These are phyloP conservation scores for Fusarium nygamai DNA, from an alignment of 2,329 filamentous ascomycete genomes.

Conservation along the genomic window DNA sequence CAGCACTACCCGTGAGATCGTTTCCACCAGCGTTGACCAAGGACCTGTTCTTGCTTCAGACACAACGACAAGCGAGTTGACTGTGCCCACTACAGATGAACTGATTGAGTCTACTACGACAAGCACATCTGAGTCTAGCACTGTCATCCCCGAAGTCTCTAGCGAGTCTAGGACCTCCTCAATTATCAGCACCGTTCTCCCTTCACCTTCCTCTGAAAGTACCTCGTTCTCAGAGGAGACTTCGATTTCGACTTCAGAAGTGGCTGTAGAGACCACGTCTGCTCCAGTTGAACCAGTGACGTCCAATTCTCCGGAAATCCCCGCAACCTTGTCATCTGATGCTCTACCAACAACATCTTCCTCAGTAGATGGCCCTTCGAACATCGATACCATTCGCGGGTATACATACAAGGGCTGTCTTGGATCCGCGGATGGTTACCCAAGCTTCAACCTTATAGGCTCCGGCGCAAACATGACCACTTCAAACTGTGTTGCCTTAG, in stretches of 20 bases:
- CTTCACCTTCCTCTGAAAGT: accelerated
- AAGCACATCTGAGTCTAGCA: neutral
- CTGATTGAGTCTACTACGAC: neutral
- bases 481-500: neutral
- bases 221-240: neutral
- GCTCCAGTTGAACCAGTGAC: neutral
- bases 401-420: neutral
- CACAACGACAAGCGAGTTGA: neutral
- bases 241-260: neutral
- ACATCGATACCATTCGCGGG: neutral
- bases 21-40: neutral
- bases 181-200: neutral
- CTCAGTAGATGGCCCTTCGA: neutral
- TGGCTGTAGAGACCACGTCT: neutral
- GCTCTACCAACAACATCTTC: neutral
- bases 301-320: neutral
- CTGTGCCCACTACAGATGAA: neutral
- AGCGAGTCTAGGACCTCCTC: neutral
- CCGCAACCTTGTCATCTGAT: neutral
- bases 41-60: neutral
- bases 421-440: neutral
- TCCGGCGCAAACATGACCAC: neutral
- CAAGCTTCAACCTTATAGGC: neutral
- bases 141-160: no score
- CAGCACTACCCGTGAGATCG: neutral